Percentiles rank a stretch among this genome's conserved stretches.
Evolutionary conservation across 495 filamentous ascomycete genomes (phyloP).

Genomic region (Tuber brumale): DNA sequence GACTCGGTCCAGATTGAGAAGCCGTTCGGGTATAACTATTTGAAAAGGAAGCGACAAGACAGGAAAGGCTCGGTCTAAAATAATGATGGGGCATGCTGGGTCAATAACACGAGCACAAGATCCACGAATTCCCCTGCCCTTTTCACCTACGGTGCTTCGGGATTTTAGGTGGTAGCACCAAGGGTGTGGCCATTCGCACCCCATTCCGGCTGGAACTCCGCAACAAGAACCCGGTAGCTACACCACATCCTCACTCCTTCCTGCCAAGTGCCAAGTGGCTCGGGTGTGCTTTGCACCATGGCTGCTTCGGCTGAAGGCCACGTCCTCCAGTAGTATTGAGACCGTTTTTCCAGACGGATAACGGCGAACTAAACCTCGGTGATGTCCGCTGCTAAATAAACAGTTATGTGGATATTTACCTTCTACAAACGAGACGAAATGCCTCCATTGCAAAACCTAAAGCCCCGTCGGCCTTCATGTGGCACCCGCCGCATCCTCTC

Average conservation of each 20-base stretch:
- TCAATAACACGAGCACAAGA: background rate
- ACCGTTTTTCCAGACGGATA: background rate
- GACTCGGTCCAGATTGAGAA: background rate
- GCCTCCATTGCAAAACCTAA: background rate
- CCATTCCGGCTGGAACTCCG: slow-evolving; percentile 1
- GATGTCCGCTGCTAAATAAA: background rate
- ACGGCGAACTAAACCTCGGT: background rate
- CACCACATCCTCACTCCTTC: background rate
- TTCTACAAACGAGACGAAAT: background rate
- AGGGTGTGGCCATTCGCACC: background rate
- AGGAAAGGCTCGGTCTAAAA: background rate
- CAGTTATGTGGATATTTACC: background rate
- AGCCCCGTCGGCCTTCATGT: background rate
- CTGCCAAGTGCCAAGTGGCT: background rate
- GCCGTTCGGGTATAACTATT: background rate
- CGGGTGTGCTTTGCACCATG: background rate
- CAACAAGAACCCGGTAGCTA: background rate
- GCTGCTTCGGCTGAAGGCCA: background rate
- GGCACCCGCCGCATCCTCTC: background rate
- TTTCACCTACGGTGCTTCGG: background rate
- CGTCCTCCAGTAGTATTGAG: background rate
- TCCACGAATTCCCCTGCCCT: background rate
- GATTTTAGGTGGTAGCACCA: background rate
- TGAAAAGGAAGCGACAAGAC: background rate
- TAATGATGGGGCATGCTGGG: background rate